Evolutionary conservation across 83 land plant genomes (phyloP), one percentile per base, ranked within the genome.

Genomic region (Diphasiastrum complanatum): DNA sequence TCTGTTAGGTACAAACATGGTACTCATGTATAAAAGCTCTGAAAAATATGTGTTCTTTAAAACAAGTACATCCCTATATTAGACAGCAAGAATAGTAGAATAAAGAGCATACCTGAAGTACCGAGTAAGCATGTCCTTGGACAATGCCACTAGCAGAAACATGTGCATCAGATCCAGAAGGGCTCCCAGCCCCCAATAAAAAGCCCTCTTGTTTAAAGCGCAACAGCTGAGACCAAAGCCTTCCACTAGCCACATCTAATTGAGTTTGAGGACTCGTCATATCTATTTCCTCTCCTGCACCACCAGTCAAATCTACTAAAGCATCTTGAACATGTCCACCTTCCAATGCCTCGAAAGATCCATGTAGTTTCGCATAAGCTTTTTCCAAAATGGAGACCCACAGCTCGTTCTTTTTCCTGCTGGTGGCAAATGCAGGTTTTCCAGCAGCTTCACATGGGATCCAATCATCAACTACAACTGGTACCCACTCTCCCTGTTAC

Each of bases 241-340:
- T 24, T 32, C 59, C 59, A 78, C 93, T 89, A 48, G 97, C 97
- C 47, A 95, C 83, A 75, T 95, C 99, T 49, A 95, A 79, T 45
- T 95, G 99, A 4, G 90, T 84, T 50, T 87, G 86, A 45, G 89
- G 72, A 72, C 89, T 84, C 34, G 96, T 86, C 83, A 95, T 78
- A 69, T 95, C 99, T 63, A 95, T 95, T 78, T 89, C 97, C 55
- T 95, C 99, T 54, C 99, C 99, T 12, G 99, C 99, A 47, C 99
- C 99, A 32, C 99, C 99, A 26, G 99, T 95, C 62, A 95, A 88
- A 67, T 95, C 99, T 11, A 95, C 99, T 48, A 95, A 87, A 37
- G 99, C 99, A 85, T 95, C 99, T 53, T 95, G 99, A 46, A 95
- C 99, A 64, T 86, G 83, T 1, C 99, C 99, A 32, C 97, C 99